Conservation (phyloP, 2,329 filamentous ascomycete species). For the Verticillium isaacii region DNA sequence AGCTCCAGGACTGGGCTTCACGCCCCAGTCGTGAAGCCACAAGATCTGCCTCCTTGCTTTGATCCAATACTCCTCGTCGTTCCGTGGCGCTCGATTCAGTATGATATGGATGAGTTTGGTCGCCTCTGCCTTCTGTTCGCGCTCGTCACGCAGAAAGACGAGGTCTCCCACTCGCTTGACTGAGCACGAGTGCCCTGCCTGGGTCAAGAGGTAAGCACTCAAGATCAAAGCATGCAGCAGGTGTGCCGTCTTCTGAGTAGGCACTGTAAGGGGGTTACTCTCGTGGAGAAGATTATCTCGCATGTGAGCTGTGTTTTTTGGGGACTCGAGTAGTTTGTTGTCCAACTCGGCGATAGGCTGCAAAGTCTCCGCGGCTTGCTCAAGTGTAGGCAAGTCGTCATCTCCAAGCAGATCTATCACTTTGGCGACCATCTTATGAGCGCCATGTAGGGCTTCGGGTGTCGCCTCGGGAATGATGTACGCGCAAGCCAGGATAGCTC, state of each 20-base stretch:
- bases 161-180: conserved; percentile 57
- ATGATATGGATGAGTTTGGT: conserved; percentile 54
- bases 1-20: conserved; percentile 30
- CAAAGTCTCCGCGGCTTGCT: conserved; percentile 41
- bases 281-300: conserved; percentile 50
- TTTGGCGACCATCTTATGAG: conserved; percentile 56
- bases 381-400: conserved; percentile 48
- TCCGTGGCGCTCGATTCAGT: conserved; percentile 43
- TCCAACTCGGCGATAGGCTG: conserved; percentile 25
- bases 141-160: conserved; percentile 55
- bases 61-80: conserved; percentile 61
- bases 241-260: conserved; percentile 47
- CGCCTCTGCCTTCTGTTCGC: conserved; percentile 59
- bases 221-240: conserved; percentile 60
- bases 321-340: conserved; percentile 26
- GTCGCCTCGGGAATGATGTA: conserved; percentile 62
- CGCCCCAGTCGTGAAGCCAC: conserved; percentile 72
- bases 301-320: conserved; percentile 38
- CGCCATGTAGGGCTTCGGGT: conserved; percentile 51
- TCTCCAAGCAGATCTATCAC: conserved; percentile 57
- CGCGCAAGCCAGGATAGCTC: conserved; percentile 61
- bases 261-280: conserved; percentile 61
- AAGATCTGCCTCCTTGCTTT: conserved; percentile 58
- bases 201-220: conserved; percentile 53
- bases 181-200: conserved; percentile 43